Base-by-base conservation (phyloP, 306 rosid genomes). In the Sicyos edulis region DNA sequence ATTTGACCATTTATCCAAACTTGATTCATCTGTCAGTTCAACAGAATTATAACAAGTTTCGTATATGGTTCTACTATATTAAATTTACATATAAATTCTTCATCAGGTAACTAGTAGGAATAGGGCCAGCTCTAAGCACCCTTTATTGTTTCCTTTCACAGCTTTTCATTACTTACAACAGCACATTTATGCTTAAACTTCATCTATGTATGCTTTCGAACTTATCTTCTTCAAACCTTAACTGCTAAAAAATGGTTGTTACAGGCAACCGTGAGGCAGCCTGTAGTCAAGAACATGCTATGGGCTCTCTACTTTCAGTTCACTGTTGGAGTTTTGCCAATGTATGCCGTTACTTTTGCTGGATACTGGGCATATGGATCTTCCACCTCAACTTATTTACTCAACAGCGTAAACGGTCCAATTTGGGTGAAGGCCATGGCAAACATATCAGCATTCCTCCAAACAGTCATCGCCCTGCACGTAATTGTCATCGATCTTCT, bases 361-460 rank as follows among this genome's bases (percentile, higher is more conserved):
- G 97, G 97, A 6, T 92, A 93, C 78, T 93, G 99, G 99, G 99
- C 99, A 34, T 93, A 91, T 77, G 99, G 97, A 80, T 83, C 88
- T 60, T 81, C 89, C 40, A 86, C 97, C 57, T 62, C 86, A 45
- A 47, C 92, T 71, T 93, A 85, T 77, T 81, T 93, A 86, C 80
- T 93, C 82, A 91, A 78, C 73, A 89, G 62, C 71, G 97, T 88
- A 74, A 76, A 78, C 3, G 97, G 99, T 80, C 95, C 97, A 7
- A 77, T 83, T 51, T 93, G 99, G 99, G 75, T 83, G 50, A 93
- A 85, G 78, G 87, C 87, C 59, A 22, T 74, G 52, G 97, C 96
- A 63, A 88, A 88, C 22, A 79, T 88, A 67, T 47, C 89, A n/a
- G 95, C 99, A 73, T 93, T 93, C 82, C 82, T 91, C 74, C 99